phyloP scores from a whole-genome alignment of 2,329 filamentous ascomycete genomes.

The Stylonectria norvegica region DNA sequence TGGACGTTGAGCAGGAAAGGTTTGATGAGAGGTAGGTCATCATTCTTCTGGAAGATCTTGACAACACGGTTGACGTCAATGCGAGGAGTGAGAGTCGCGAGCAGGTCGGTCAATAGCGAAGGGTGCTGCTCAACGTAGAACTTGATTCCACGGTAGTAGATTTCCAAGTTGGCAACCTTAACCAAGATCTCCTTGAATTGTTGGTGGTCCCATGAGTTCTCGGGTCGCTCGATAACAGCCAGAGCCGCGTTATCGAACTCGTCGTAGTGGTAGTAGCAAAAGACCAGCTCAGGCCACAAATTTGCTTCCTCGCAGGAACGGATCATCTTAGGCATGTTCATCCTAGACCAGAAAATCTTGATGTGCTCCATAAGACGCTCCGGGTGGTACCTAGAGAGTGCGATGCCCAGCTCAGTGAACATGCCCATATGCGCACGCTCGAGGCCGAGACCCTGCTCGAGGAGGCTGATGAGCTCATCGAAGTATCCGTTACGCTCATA shows the following conservation, averaged over 20 bases:
- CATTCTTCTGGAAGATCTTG: conserved; percentile 96
- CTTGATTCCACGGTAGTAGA: conserved; percentile 95
- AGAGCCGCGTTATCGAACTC: conserved; percentile 97
- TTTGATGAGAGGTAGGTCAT: conserved; percentile 97
- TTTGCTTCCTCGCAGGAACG: conserved; percentile 89
- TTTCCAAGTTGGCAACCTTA: conserved; percentile 97
- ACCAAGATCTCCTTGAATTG: conserved; percentile 98
- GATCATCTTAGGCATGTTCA: conserved; percentile 98
- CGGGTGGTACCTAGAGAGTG: conserved; percentile 89
- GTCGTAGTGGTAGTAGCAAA: conserved; percentile 97
- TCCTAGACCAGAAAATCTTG: conserved; percentile 95
- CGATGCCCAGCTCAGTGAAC: conserved; percentile 91
- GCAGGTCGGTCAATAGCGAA: conserved; percentile 88
- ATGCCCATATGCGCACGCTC: conserved; percentile 94
- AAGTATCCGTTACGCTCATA: conserved; percentile 98
- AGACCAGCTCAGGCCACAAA: conserved; percentile 95
- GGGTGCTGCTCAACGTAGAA: conserved; percentile 98
- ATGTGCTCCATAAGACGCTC: conserved; percentile 98
- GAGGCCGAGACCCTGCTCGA: conserved; percentile 91
- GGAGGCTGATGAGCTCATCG: conserved; percentile 89
- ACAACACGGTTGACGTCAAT: conserved; percentile 99
- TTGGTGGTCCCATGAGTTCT: conserved; percentile 98
- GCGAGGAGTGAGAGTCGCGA: conserved; percentile 85
- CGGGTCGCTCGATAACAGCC: conserved; percentile 94
- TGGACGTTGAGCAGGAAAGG: conserved; percentile 97